Evolutionary conservation across 306 rosid genomes (phyloP).

Genomic region (Cyamopsis tetragonoloba): DNA sequence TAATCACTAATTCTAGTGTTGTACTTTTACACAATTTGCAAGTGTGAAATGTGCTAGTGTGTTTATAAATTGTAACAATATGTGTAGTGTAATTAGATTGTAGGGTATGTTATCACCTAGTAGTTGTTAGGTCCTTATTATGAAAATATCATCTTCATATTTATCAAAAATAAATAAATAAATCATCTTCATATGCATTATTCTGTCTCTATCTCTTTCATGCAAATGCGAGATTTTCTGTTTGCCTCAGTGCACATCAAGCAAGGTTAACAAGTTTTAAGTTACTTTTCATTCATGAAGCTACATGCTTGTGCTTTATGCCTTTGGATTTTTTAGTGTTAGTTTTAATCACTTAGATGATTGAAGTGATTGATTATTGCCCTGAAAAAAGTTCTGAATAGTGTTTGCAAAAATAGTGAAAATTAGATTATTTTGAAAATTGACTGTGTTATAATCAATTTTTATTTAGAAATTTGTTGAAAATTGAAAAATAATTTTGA

Average conservation of each 20-base stretch:
- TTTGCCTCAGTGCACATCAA: conserved; percentile 9
- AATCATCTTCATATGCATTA: conserved; percentile 28
- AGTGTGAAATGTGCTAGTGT: conserved; percentile 5
- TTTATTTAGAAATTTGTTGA: too few species aligned
- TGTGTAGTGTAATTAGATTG: not conserved
- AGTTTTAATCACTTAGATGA: not conserved
- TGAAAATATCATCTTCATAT: conserved; percentile 29
- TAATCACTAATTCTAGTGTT: conserved; percentile 23
- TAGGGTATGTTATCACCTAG: conserved; percentile 4
- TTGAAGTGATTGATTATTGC: not conserved
- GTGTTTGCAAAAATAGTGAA: too few species aligned
- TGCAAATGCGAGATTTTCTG: conserved; percentile 15
- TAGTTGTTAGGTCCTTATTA: conserved; percentile 38
- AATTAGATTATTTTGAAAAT: too few species aligned
- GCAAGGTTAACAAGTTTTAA: conserved; percentile 26
- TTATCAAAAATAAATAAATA: too few species aligned
- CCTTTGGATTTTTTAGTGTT: not conserved
- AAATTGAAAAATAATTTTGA: too few species aligned
- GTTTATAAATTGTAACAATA: conserved; percentile 24
- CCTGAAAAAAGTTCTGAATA: not conserved
- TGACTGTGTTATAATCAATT: too few species aligned
- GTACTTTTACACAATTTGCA: conserved; percentile 8
- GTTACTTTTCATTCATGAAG: conserved; percentile 21
- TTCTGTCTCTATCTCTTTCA: conserved; percentile 28
- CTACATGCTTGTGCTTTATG: not conserved